Base-by-base conservation (phyloP, 805 yeast genomes). In the Yarrowia sp. region DNA sequence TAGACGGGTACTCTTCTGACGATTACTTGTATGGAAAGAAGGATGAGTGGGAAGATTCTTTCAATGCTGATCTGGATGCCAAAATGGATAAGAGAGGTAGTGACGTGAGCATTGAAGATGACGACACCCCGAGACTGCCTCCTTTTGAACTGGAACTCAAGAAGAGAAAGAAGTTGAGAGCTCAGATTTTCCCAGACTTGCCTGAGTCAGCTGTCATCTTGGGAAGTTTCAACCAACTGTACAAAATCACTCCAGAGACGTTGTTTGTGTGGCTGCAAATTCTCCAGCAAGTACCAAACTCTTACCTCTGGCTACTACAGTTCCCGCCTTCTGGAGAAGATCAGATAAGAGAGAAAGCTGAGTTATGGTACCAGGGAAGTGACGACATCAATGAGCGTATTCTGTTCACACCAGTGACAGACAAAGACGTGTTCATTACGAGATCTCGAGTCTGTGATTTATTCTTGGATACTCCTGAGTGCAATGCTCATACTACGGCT, bases 401-500 rank as follows among this genome's bases (percentile, higher is more conserved):
- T 8, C 36, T 74, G 8, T 74, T 74, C 53, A 74, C 77, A 4
- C 72, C 74, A 3, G 76, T 74, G 28, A 76, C 76, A 0, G 72
- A 66, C 14, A 74, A 74, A 65, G 73, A 72, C 38, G 67, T 65
- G 32, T 77, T 74, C 62, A 66, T 74, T 13, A 53, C 71, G 18
- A 66, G 77, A 35, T 71, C 74, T n/a, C 64, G 76, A 8, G 71
- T 70, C 4, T 71, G 74, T 14, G 77, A 74, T 58, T 14, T 74
- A 32, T 70, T 74, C 38, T 65, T 74, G 4, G 77, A 74, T 50
- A 74, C 77, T 5, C 76, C 76, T 5, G 77, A 74, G 50, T 74
- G 77, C 64, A 74, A 73, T 63, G 77, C 75, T 38, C 77, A 74
- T 55, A 74, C 77, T 15, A 74, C 77, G 3, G 75, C 77, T 17